Evolutionary conservation across 208 protist genomes (phyloP), one percentile per base, ranked within the genome.

Genomic region (Endotrypanum monterogeii): DNA sequence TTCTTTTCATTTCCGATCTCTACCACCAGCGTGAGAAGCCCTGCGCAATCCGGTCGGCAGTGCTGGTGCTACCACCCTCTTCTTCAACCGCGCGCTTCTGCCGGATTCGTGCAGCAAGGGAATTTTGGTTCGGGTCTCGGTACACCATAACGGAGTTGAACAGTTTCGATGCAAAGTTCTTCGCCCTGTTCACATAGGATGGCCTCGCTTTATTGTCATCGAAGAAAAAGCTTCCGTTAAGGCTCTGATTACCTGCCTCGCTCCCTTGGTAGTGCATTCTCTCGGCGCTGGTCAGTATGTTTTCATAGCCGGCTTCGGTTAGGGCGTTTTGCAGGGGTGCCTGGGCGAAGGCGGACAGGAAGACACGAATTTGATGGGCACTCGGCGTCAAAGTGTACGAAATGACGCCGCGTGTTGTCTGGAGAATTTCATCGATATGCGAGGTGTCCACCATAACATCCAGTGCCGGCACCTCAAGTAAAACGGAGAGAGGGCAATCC

Each of bases 341-440:
- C 46, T 76, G 57, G 8, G 82, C 73, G 63, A 81, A 74, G 46
- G 74, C 73, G 32, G 82, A 90, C 25, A 94, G 74, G 58, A 92
- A 94, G 25, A 96, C 74, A 25, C 86, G 81, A n/a, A 87, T 71
- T 60, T 92, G 90, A 48, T 86, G 76, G 23, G 72, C 82, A 23
- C 84, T 80, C 48, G 89, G 55, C 63, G 87, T 85, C 48, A 97
- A 80, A 41, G 90, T 94, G 81, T 93, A 97, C 28, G 89, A 95
- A 14, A 96, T 71, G 14, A 98, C 84, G 14, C 94, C 94, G 14
- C 84, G 83, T 14, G 90, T 92, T 4, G 77, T 87, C 73, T 94
- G 89, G 73, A 98, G 78, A 63, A 98, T 84, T 50, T 90, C 83
- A 60, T 96, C 92, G 7, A 98, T 74, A n/a, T 90, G 82, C 14